Evolutionary conservation across 345 rosid genomes (phyloP), one percentile per base, ranked within the genome.

Genomic region (Eucalyptus marginata): DNA sequence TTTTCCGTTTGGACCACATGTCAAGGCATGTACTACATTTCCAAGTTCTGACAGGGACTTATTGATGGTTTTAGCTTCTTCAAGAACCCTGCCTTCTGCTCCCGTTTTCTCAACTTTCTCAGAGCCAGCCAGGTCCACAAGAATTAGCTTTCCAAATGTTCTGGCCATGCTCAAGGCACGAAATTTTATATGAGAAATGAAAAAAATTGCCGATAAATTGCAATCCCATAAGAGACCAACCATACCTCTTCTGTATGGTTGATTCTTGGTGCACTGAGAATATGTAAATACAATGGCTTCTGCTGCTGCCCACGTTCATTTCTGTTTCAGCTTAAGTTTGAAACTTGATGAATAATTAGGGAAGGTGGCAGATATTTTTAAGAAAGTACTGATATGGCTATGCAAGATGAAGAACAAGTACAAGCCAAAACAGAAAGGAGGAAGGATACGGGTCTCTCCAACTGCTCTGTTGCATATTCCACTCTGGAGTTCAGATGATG

Each of bases 401-500:
- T n/a, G 79, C 33, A 81, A 54, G 49, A n/a, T 51, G 54, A 86
- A 86, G 68, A 25, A 71, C 83, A 44, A 49, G 27, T 43, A n/a
- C 87, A 83, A 50, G 29, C 80, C 88, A 29, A 81, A 90, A 56
- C 46, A 43, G 68, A 87, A 49, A n/a, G 25, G 49, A 29, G 22
- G 81, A 92, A 91, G 94, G 97, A 96, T 96, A 95, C 99, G 96
- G 86, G 99, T 96, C 94, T 97, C 99, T 87, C 97, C 99, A 89
- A 96, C 96, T 66, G 97, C 96, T 90, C 98, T 96, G 89, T 96
- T 97, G 86, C 94, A 92, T 91, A 95, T 93, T 86, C 99, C 99
- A 46, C 88, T 90, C 99, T 97, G 96, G 92, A 93, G 81, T 90
- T 88, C 89, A 83, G 90, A 86, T 15, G 15, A 76, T 40, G 83